These are phyloP conservation scores for Exophiala spinifera DNA, from an alignment of 2,329 filamentous ascomycete species.

Conservation along the genomic window DNA sequence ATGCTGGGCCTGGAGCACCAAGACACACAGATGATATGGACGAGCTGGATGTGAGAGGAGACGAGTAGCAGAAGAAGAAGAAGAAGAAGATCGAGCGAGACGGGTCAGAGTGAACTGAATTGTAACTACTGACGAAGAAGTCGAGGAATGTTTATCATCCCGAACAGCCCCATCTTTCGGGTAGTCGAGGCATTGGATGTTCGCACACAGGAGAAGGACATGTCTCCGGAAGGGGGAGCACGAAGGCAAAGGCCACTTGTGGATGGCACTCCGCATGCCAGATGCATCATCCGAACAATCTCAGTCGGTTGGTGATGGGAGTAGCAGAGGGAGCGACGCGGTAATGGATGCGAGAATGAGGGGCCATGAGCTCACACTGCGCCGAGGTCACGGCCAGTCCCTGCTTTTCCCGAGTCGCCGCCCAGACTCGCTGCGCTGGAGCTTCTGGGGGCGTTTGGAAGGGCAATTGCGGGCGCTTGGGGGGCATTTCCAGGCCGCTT, in stretches of 20 bases:
- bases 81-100: background rate
- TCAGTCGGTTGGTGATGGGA: too few species aligned
- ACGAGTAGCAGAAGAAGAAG: background rate
- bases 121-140: constrained; percentile 3
- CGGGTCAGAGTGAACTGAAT: too few species aligned
- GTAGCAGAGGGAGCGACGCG: too few species aligned
- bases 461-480: too few species aligned
- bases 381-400: background rate
- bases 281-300: too few species aligned
- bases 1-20: too few species aligned
- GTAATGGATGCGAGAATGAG: too few species aligned
- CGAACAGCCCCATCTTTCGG: constrained; percentile 5
- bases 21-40: too few species aligned
- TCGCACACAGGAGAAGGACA: background rate
- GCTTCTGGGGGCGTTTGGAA: too few species aligned
- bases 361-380: background rate
- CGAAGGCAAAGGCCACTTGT: background rate
- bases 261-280: constrained; percentile 12
- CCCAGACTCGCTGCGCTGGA: too few species aligned
- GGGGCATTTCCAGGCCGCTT: too few species aligned
- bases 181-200: constrained; percentile 3
- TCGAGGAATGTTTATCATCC: constrained; percentile 3
- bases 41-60: background rate
- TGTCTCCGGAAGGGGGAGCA: too few species aligned
- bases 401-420: background rate